A percentile compares a stretch with the other conserved stretches of the same genome.
These are phyloP conservation scores for Apiospora phragmitis DNA, from an alignment of 2,329 filamentous ascomycete species.

Conservation along the genomic window DNA sequence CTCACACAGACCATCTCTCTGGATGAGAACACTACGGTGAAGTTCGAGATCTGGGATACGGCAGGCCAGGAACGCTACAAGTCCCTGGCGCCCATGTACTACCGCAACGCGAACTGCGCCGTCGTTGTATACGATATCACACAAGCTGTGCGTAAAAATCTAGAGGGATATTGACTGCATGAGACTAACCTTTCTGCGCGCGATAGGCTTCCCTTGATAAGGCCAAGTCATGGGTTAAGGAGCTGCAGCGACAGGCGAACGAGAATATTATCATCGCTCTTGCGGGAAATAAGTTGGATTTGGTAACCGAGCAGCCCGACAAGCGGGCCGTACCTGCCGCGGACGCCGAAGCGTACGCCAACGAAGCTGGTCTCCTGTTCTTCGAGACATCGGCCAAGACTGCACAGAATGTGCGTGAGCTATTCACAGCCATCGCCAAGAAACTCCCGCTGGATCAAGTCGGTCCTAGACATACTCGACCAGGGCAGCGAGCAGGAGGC, in stretches of 20 bases:
- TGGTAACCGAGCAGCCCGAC: conserved; percentile 91
- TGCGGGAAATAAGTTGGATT: conserved; percentile 95
- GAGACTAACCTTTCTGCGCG: neutral
- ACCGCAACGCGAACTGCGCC: conserved; percentile 98
- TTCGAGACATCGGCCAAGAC: conserved; percentile 99
- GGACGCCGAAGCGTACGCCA: conserved; percentile 93
- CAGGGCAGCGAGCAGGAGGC: conserved; percentile 56
- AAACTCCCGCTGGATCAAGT: conserved; percentile 95
- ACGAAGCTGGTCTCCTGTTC: conserved; percentile 91
- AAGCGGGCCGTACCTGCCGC: conserved; percentile 88
- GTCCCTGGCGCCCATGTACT: conserved; percentile 99
- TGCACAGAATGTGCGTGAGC: conserved; percentile 89
- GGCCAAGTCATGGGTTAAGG: conserved; percentile 99
- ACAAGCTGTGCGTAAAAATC: conserved; percentile 74
- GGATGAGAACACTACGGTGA: conserved; percentile 97
- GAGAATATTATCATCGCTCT: conserved; percentile 99
- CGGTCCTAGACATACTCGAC: conserved; percentile 82
- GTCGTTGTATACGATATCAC: conserved; percentile 99
- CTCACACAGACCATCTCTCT: conserved; percentile 98
- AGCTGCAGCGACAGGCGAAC: conserved; percentile 97
- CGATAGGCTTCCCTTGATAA: conserved; percentile 93
- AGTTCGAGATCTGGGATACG: conserved; percentile 99
- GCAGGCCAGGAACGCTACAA: conserved; percentile 99
- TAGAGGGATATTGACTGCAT: neutral
- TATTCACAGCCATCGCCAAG: conserved; percentile 97